Evolutionary conservation across 1,284 basidiomycete genomes (phyloP).

Genomic region (Phylloporus sp.): DNA sequence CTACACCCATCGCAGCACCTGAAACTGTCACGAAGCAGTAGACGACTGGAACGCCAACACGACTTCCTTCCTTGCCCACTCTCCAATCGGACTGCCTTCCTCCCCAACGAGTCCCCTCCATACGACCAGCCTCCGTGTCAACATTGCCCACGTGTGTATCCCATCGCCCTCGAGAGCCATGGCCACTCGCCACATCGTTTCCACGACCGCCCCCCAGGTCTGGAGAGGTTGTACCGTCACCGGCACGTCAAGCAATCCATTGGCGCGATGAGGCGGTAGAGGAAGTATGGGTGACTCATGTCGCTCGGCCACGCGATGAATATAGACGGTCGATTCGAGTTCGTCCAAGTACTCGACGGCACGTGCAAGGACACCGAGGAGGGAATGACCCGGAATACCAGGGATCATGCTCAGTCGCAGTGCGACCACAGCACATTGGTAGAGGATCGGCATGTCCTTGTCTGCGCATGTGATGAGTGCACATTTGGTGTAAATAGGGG

Average conservation of each 20-base stretch:
- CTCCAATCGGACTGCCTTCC: conserved; percentile 46
- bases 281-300: not conserved
- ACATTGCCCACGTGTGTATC: conserved; percentile 54
- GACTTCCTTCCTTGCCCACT: conserved; percentile 54
- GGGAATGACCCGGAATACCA: conserved; percentile 7
- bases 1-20: not conserved
- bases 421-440: conserved; percentile 21
- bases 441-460: conserved; percentile 28
- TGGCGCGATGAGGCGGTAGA: conserved; percentile 48
- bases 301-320: conserved; percentile 7
- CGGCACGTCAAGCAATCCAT: conserved; percentile 47
- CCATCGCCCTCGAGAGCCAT: conserved; percentile 31
- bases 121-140: conserved; percentile 62
- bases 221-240: conserved; percentile 34
- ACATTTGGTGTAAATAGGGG: too few relatives aligned
- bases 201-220: conserved; percentile 63
- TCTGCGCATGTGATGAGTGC: conserved; percentile 20
- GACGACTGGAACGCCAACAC: conserved; percentile 18
- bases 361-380: conserved; percentile 43
- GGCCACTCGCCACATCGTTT: conserved; percentile 51
- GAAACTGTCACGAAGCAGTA: not conserved
- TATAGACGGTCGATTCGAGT: conserved; percentile 44
- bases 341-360: conserved; percentile 44
- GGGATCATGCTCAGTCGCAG: conserved; percentile 31
- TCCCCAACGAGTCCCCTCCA: conserved; percentile 58